phyloP scores from a whole-genome alignment of 192 early-diverging fungal species.

The Podila epicladia region DNA sequence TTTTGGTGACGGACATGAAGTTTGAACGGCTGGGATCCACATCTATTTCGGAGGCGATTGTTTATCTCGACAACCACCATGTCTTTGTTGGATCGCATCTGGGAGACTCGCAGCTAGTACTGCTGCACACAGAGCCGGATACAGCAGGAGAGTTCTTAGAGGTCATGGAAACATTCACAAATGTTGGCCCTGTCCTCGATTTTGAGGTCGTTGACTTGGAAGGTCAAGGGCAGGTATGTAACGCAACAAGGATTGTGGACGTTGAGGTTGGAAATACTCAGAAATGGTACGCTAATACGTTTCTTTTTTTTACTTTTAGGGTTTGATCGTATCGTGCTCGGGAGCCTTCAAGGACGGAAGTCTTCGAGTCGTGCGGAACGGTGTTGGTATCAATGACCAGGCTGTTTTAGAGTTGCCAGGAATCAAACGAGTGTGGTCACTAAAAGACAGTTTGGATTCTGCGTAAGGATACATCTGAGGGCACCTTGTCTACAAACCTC shows the following conservation, averaged over 20 bases:
- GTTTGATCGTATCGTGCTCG: slow-evolving; percentile 89
- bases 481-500: neutral
- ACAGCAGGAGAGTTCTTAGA: slow-evolving; percentile 62
- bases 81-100: slow-evolving; percentile 88
- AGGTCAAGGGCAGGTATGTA: slow-evolving; percentile 63
- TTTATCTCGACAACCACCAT: slow-evolving; percentile 73
- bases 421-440: slow-evolving; percentile 79
- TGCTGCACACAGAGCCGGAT: slow-evolving; percentile 63
- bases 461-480: slow-evolving; percentile 46
- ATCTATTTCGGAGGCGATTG: slow-evolving; percentile 67
- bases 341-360: slow-evolving; percentile 78
- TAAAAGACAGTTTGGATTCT: slow-evolving; percentile 57
- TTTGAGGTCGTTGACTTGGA: slow-evolving; percentile 86
- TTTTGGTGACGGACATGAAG: slow-evolving; percentile 42
- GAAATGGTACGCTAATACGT: too few species aligned
- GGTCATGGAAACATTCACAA: slow-evolving; percentile 68
- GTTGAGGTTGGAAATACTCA: too few species aligned
- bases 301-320: slow-evolving; percentile 30
- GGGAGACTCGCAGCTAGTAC: slow-evolving; percentile 84
- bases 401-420: slow-evolving; percentile 68
- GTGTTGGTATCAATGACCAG: slow-evolving; percentile 83
- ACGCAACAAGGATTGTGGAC: neutral
- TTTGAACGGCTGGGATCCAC: slow-evolving; percentile 58
- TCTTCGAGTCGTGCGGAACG: slow-evolving; percentile 86
- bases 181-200: slow-evolving; percentile 87